Evolutionary conservation across 2,329 filamentous ascomycete species (phyloP).

Genomic region (Pleochaeta shiraiana): DNA sequence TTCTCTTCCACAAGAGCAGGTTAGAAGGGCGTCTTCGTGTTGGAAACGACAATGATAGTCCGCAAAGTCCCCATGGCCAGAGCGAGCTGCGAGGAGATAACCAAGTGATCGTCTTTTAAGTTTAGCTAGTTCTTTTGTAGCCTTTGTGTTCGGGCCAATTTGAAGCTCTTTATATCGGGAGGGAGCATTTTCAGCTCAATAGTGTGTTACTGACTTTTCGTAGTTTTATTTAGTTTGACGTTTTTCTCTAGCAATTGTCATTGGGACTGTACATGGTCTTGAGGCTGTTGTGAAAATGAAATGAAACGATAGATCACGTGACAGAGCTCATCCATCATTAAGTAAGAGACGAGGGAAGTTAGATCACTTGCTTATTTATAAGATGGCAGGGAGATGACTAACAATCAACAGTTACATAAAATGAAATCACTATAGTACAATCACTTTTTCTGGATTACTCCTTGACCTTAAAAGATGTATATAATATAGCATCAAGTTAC

Average conservation of each 20-base stretch:
- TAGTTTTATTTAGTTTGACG: background rate
- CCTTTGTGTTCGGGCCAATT: background rate
- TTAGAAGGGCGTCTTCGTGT: background rate
- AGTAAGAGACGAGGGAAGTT: no score
- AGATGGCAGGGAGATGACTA: no score
- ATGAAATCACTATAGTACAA: no score
- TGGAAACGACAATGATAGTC: slow-evolving; percentile 2
- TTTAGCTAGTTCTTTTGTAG: background rate
- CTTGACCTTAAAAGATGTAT: no score
- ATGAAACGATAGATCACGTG: no score
- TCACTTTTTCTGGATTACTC: no score
- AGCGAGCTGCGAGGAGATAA: background rate
- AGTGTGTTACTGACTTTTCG: background rate
- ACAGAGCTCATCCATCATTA: no score
- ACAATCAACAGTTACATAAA: no score
- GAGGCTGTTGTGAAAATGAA: no score
- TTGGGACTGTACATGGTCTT: no score
- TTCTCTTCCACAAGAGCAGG: background rate
- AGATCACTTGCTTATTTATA: no score
- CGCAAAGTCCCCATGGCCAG: background rate
- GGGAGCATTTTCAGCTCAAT: background rate
- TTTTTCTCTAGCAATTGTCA: background rate
- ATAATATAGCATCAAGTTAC: no score
- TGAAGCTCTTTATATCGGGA: background rate
- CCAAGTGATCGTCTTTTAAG: background rate